Evolutionary conservation across 1,139 yeast genomes (phyloP), one percentile per base, ranked within the genome.

Genomic region (Chernovozyma aurita): DNA sequence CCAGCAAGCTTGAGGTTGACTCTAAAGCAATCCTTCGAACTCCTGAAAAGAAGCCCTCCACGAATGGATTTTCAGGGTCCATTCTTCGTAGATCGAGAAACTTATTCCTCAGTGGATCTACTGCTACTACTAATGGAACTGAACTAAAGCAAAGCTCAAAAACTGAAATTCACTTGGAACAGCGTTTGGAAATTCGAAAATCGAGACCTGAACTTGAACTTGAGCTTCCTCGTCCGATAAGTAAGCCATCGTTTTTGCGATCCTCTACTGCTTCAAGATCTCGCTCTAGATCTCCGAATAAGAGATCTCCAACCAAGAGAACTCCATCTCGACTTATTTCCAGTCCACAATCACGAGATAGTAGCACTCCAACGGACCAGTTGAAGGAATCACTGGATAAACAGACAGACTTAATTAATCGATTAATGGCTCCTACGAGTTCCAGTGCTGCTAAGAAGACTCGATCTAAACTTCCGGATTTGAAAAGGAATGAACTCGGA

Each of bases 381-480:
- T 16, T 26, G 9, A 26, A 26, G 12, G 28, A 26, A 26, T 6
- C 28, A 6, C 6, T 29, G 18, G 30, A 26, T 14, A 34, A 34
- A 26, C 37, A 46, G 18, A 26, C 41, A 5, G 48, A 45, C n/a
- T 33, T 47, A 22, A 40, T 58, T 18, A 45, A 43, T 39, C 42
- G 65, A 26, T 40, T 57, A 12, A 51, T 49, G 40, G 52, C 53
- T 3, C 64, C 67, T 1, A 58, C 69, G 0, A 51, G 49, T 30
- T 45, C 67, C 1, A 61, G 63, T 41, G 57, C 60, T 4, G 62
- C 60, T 5, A 63, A 59, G 33, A 43, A 34, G 18, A 37, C 34
- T 22, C 42, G 38, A 21, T 32, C 35, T 2, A 40, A 28, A 18
- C 18, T 33, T 27, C 29, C 40, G 25, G 39, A 36, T 25, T 14